A percentile compares a stretch with the other conserved stretches of the same genome.
Conservation (phyloP, 1,139 yeast species). For the Suhomyces choctaworum region DNA sequence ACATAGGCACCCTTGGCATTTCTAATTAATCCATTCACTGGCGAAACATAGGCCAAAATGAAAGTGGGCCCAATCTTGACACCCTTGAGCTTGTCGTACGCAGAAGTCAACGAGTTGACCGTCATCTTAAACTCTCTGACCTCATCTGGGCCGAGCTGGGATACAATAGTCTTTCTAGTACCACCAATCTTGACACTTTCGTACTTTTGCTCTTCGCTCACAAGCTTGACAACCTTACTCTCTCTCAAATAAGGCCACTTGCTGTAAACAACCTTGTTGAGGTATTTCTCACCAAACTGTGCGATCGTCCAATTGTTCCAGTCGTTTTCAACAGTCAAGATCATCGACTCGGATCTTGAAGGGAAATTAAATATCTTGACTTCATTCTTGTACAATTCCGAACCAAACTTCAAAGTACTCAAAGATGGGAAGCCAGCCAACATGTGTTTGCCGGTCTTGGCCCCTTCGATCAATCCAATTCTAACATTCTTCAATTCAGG, state of each 20-base stretch:
- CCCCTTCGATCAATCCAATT: slow-evolving; percentile 68
- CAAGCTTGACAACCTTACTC: slow-evolving; percentile 65
- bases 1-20: slow-evolving; percentile 71
- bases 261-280: slow-evolving; percentile 65
- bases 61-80: slow-evolving; percentile 54
- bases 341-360: slow-evolving; percentile 78
- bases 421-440: slow-evolving; percentile 92
- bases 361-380: slow-evolving; percentile 84
- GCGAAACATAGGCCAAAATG: slow-evolving; percentile 65
- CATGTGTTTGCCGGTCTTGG: slow-evolving; percentile 64
- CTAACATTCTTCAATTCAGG: slow-evolving; percentile 52
- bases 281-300: slow-evolving; percentile 60
- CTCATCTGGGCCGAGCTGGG: slow-evolving; percentile 44
- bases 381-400: slow-evolving; percentile 53
- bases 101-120: slow-evolving; percentile 31
- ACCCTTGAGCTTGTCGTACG: slow-evolving; percentile 55
- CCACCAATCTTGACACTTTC: slow-evolving; percentile 37
- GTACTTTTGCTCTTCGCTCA: slow-evolving; percentile 54
- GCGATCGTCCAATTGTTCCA: slow-evolving; percentile 50
- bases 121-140: slow-evolving; percentile 39
- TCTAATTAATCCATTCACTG: slow-evolving; percentile 79
- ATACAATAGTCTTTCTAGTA: slow-evolving; percentile 37
- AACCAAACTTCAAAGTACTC: slow-evolving; percentile 61
- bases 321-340: slow-evolving; percentile 58
- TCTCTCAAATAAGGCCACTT: slow-evolving; percentile 92